A percentile compares a stretch with the other conserved stretches of the same genome.
Conservation (phyloP, 345 rosid genomes). For the Excoecaria agallocha region DNA sequence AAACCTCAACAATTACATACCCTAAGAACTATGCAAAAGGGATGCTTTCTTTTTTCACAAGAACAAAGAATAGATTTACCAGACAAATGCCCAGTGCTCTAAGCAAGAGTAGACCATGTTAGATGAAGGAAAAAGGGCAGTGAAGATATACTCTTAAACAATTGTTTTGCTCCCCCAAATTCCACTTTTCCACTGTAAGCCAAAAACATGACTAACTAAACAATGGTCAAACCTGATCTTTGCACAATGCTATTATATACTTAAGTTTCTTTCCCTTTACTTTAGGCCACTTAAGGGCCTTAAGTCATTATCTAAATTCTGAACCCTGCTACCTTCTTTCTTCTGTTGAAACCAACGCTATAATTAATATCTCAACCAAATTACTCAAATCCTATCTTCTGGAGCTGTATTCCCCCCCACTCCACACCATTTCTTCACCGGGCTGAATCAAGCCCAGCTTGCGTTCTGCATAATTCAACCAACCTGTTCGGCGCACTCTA, state of each 20-base stretch:
- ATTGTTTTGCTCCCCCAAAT: background rate
- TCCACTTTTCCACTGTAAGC: background rate
- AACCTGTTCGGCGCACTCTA: background rate
- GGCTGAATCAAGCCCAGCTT: background rate
- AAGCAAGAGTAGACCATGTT: no score
- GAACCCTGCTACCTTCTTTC: background rate
- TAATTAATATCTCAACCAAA: background rate
- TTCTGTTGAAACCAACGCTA: background rate
- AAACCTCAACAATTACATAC: no score
- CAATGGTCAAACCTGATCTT: slow-evolving; percentile 8
- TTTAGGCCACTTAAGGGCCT: background rate
- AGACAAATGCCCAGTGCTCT: no score
- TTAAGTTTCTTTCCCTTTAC: background rate
- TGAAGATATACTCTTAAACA: background rate
- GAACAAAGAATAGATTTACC: no score
- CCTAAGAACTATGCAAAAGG: no score
- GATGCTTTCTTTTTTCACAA: no score
- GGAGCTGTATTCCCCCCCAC: background rate
- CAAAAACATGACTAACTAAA: background rate
- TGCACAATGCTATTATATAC: slow-evolving; percentile 10
- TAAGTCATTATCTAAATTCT: background rate
- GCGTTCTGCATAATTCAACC: background rate
- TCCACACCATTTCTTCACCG: background rate
- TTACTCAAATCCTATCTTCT: slow-evolving; percentile 7
- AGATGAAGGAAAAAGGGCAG: no score